A percentile compares a stretch with the other conserved stretches of the same genome.
These are phyloP conservation scores for Ceratocystis colombiana DNA, from an alignment of 2,329 filamentous ascomycete species.

Conservation along the genomic window DNA sequence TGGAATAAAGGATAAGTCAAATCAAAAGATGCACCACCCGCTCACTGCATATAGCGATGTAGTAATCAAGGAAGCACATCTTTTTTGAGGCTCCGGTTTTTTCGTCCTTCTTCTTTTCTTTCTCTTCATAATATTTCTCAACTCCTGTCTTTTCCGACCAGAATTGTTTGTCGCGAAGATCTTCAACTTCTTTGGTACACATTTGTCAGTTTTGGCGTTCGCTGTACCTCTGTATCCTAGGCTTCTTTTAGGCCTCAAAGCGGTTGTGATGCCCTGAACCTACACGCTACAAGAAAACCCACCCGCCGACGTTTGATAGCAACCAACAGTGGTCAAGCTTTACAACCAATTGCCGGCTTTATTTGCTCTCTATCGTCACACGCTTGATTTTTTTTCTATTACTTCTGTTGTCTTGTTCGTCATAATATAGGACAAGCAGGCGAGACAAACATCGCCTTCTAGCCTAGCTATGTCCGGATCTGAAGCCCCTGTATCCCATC, in stretches of 20 bases:
- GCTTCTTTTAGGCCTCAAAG: not conserved
- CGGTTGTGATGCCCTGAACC: not conserved
- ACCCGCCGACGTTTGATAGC: not conserved
- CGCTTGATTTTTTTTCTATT: not conserved
- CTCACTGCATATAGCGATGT: not conserved
- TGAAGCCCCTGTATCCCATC: not conserved
- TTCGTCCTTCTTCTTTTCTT: not conserved
- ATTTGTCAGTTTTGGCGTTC: not conserved
- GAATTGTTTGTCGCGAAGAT: not conserved
- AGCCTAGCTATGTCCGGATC: slow-evolving; percentile 12
- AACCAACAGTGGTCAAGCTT: not conserved
- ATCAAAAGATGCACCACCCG: not conserved
- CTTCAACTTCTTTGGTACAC: not conserved
- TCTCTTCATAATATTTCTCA: not conserved
- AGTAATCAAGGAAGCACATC: not conserved
- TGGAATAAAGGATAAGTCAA: not conserved
- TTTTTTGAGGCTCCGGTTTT: slow-evolving; percentile 18
- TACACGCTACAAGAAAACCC: not conserved
- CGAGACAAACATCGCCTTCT: not conserved
- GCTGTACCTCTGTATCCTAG: not conserved
- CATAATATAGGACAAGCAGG: not conserved
- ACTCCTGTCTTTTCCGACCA: not conserved
- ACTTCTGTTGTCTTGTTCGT: not conserved
- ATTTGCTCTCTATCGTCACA: not conserved
- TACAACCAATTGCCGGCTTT: not conserved